A percentile compares a stretch with the other conserved stretches of the same genome.
phyloP scores from a whole-genome alignment of 129 eudicot species.

The Silybum marianum region DNA sequence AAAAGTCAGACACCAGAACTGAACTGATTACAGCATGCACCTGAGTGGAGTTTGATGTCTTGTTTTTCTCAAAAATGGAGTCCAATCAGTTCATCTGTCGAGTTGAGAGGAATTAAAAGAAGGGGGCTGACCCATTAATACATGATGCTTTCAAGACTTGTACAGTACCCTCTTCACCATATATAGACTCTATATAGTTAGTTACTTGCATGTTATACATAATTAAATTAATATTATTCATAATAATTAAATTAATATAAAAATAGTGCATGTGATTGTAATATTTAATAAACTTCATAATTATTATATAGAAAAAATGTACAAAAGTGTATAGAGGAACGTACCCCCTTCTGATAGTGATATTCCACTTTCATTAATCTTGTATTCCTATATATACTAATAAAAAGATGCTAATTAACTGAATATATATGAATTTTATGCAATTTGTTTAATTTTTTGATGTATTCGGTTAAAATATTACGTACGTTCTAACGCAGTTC shows the following conservation, averaged over 20 bases:
- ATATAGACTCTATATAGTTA: background rate
- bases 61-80: constrained; percentile 28
- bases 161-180: background rate
- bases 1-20: constrained; percentile 32
- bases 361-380: constrained; percentile 19
- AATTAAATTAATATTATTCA: too few relatives aligned
- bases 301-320: background rate
- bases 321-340: constrained; percentile 16
- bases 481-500: too few relatives aligned
- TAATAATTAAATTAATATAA: too few relatives aligned
- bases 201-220: too few relatives aligned
- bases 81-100: background rate
- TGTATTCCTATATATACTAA: background rate
- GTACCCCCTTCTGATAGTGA: background rate
- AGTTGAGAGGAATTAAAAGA: constrained; percentile 19
- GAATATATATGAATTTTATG: background rate
- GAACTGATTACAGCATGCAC: constrained; percentile 21
- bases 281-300: background rate
- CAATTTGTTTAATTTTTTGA: background rate
- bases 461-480: too few relatives aligned
- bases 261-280: background rate
- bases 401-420: constrained; percentile 2
- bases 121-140: background rate
- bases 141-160: background rate
- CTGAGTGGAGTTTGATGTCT: constrained; percentile 23